phyloP scores from a whole-genome alignment of 2,329 filamentous ascomycete genomes.

The Herpotrichia juniperi region DNA sequence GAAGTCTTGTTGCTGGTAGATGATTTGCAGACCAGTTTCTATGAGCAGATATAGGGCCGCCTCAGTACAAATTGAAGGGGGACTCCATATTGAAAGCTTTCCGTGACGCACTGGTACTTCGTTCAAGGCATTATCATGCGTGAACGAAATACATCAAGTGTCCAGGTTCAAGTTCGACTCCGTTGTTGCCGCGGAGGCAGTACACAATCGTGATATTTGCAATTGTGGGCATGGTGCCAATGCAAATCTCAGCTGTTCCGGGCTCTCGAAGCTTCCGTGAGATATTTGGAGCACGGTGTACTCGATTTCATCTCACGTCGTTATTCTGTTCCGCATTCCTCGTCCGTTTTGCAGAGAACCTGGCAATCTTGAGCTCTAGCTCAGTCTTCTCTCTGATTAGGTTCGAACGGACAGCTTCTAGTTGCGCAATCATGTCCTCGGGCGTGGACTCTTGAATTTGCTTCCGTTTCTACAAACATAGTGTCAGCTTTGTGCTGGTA shows the following conservation, averaged over 20 bases:
- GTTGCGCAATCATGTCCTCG: slow-evolving; percentile 61
- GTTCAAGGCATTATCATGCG: too few species aligned
- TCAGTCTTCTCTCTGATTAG: slow-evolving; percentile 58
- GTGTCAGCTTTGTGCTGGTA: slow-evolving; percentile 3
- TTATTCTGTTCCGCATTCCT: slow-evolving; percentile 17
- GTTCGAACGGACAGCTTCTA: slow-evolving; percentile 57
- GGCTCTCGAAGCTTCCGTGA: too few species aligned
- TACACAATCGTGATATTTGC: too few species aligned
- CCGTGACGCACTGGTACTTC: too few species aligned
- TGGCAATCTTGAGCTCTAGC: slow-evolving; percentile 62
- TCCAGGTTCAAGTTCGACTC: too few species aligned
- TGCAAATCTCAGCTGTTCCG: too few species aligned
- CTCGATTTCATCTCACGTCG: slow-evolving; percentile 17
- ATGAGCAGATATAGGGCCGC: not conserved
- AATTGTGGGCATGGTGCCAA: too few species aligned
- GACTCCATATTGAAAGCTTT: too few species aligned
- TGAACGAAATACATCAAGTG: too few species aligned
- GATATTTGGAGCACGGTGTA: not conserved
- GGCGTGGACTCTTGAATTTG: slow-evolving; percentile 57
- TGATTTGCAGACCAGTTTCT: not conserved
- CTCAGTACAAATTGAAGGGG: too few species aligned
- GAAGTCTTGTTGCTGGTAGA: not conserved
- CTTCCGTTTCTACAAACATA: slow-evolving; percentile 48
- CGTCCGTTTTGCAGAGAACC: slow-evolving; percentile 23
- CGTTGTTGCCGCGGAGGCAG: too few species aligned